Percentiles rank a stretch among this genome's conserved stretches.
phyloP scores from a whole-genome alignment of 768 basidiomycete genomes.

The Kwoniella dejecticola region DNA sequence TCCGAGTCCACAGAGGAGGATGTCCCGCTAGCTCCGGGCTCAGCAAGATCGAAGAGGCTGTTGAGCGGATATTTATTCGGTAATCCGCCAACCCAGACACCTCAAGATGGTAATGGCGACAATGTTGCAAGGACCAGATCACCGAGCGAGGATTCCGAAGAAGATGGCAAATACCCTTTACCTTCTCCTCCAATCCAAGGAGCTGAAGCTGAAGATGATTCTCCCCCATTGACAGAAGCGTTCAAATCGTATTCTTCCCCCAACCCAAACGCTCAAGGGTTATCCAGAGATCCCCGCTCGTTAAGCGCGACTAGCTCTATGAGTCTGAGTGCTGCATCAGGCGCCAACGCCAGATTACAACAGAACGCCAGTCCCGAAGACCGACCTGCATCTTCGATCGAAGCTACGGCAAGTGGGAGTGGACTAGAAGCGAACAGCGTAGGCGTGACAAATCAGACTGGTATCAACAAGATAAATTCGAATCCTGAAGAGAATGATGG shows the following conservation, averaged over 20 bases:
- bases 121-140: background rate
- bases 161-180: conserved; percentile 16
- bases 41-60: conserved; percentile 36
- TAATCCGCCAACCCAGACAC: conserved; percentile 30
- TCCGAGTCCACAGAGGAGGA: conserved; percentile 18
- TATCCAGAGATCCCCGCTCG: background rate
- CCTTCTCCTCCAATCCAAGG: conserved; percentile 14
- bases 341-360: background rate
- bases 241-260: conserved; percentile 25
- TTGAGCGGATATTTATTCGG: conserved; percentile 54
- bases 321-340: background rate
- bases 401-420: conserved; percentile 2
- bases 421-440: background rate
- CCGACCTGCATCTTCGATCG: background rate
- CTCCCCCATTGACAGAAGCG: conserved; percentile 36
- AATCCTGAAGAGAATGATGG: background rate
- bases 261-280: background rate
- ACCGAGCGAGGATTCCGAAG: conserved; percentile 9
- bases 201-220: conserved; percentile 18
- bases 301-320: background rate
- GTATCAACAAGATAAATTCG: background rate
- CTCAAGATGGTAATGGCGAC: background rate
- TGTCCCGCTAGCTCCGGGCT: conserved; percentile 38
- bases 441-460: background rate
- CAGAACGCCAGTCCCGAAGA: background rate